These are phyloP conservation scores for Mucor mucedo DNA, from an alignment of 371 early-diverging fungal species.

Conservation along the genomic window DNA sequence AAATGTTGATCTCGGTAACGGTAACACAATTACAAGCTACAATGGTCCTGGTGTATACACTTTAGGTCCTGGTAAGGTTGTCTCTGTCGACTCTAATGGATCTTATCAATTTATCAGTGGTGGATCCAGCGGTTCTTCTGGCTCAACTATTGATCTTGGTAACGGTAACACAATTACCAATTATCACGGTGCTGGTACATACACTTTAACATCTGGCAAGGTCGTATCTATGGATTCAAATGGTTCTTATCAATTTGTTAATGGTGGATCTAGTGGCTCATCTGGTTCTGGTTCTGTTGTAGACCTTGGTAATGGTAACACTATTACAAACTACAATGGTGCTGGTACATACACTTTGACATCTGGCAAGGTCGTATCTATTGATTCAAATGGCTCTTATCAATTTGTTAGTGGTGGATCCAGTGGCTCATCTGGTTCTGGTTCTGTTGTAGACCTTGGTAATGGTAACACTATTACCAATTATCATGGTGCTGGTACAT, in stretches of 20 bases:
- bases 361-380: no score
- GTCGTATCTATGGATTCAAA: no score
- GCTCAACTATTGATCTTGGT: neutral
- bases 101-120: neutral
- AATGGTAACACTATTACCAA: neutral
- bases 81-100: neutral
- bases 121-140: no score
- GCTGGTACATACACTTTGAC: neutral
- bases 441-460: no score
- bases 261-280: no score
- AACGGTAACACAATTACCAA: no score
- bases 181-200: neutral
- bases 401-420: neutral
- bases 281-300: neutral
- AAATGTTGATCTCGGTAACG: no score
- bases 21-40: neutral
- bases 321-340: neutral
- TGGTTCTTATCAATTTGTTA: neutral
- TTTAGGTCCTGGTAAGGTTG: neutral
- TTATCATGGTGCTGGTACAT: constrained; percentile 4
- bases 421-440: no score
- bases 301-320: no score
- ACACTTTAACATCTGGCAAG: neutral
- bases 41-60: neutral
- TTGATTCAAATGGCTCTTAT: neutral